phyloP scores from a whole-genome alignment of 1,284 basidiomycete genomes.

The Puccinia polysora region DNA sequence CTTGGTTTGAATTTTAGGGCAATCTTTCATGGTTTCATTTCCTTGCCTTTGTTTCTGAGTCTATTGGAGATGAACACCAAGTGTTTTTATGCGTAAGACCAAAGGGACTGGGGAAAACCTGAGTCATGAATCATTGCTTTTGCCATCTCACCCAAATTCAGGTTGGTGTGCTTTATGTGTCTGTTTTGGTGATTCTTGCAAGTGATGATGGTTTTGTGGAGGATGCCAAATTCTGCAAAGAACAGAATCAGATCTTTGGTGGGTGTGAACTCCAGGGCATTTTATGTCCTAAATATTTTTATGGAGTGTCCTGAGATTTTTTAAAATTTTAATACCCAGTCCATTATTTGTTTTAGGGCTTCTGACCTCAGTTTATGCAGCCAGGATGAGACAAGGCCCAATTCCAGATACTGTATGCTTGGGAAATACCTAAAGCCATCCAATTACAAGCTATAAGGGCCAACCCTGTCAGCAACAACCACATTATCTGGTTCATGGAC shows the following conservation, averaged over 20 bases:
- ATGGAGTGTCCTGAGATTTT: too few relatives aligned
- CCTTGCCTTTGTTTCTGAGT: neutral
- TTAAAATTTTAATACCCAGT: too few relatives aligned
- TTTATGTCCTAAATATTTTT: too few relatives aligned
- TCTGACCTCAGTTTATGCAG: too few relatives aligned
- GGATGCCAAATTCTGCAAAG: too few relatives aligned
- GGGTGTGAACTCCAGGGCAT: too few relatives aligned
- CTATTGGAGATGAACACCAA: neutral
- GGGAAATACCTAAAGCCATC: neutral
- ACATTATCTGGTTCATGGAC: neutral
- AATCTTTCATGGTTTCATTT: neutral
- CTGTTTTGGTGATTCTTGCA: constrained; percentile 9
- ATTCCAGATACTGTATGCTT: neutral
- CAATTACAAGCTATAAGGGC: neutral
- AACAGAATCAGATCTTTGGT: too few relatives aligned
- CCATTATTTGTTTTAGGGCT: too few relatives aligned
- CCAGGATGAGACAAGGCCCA: neutral
- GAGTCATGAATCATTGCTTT: neutral
- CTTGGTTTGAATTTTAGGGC: neutral
- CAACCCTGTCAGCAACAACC: neutral
- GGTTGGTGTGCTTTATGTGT: neutral
- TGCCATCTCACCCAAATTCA: neutral
- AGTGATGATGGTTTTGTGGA: too few relatives aligned
- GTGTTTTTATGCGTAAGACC: neutral
- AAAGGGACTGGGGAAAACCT: neutral